These are phyloP conservation scores for Triticum urartu DNA, from an alignment of 176 grass and related monocot genomes.

Conservation along the genomic window DNA sequence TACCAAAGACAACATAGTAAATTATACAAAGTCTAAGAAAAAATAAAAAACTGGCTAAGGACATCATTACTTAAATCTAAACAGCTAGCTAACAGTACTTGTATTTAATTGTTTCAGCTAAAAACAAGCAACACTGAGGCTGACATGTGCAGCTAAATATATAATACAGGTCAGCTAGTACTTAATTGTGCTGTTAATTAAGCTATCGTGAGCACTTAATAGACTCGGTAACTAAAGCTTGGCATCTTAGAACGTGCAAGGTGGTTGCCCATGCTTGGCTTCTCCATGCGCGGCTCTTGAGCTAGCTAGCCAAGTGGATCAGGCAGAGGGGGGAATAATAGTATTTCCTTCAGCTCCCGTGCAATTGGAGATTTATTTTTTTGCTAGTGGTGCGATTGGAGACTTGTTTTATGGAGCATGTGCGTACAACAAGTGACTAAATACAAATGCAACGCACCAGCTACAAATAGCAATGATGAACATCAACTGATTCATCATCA, in stretches of 20 bases:
- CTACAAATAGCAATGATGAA: background rate
- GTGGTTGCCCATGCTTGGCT: conserved; percentile 41
- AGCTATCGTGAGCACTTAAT: conserved; percentile 43
- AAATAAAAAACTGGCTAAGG: background rate
- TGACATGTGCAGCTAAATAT: conserved; percentile 28
- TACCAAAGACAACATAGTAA: background rate
- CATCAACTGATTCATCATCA: background rate
- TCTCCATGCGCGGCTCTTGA: conserved; percentile 1
- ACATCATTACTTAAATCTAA: background rate
- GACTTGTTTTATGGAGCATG: background rate
- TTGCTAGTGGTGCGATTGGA: conserved; percentile 3
- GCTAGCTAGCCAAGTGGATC: background rate
- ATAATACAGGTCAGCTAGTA: conserved; percentile 20
- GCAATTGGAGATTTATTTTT: conserved; percentile 8
- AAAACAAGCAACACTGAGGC: background rate
- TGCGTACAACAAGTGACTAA: background rate
- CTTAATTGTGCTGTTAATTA: conserved; percentile 29
- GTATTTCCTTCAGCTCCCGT: background rate
- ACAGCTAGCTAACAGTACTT: background rate
- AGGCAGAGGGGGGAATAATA: background rate
- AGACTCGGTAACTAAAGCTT: conserved; percentile 48
- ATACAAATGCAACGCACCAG: background rate
- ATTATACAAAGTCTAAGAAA: background rate
- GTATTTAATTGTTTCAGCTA: background rate
- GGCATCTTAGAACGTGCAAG: conserved; percentile 62